Evolutionary conservation across 768 basidiomycete genomes (phyloP).

Genomic region (Boletus subcaerulescens): DNA sequence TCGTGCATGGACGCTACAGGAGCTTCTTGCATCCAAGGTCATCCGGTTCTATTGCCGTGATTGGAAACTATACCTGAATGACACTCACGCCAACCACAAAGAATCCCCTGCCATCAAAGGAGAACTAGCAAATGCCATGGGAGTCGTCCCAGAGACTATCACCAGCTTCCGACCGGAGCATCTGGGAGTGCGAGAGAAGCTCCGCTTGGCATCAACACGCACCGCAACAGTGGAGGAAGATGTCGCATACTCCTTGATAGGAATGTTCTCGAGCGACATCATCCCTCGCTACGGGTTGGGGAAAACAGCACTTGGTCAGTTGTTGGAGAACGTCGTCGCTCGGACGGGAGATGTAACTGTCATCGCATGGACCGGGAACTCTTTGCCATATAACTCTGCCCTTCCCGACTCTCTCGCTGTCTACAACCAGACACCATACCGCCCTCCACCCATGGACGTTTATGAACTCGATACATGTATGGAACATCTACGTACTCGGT

Average conservation of each 20-base stretch:
- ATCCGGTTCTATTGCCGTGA: constrained; percentile 9
- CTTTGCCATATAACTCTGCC: constrained; percentile 7
- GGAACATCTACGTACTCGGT: not conserved
- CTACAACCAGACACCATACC: not conserved
- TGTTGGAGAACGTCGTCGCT: constrained; percentile 3
- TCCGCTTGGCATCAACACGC: constrained; percentile 6
- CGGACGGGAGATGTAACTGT: constrained; percentile 5
- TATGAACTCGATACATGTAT: not conserved
- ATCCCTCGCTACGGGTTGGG: constrained; percentile 1
- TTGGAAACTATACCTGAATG: constrained; percentile 9
- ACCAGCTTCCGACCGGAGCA: not conserved
- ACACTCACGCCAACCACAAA: constrained; percentile 7
- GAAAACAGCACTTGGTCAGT: not conserved
- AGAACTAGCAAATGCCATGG: constrained; percentile 7
- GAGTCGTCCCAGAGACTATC: not conserved
- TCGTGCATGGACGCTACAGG: constrained; percentile 11
- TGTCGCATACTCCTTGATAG: constrained; percentile 9
- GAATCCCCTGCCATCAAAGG: constrained; percentile 5
- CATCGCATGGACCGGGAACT: constrained; percentile 5
- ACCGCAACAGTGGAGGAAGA: constrained; percentile 6
- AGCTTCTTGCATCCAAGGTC: constrained; percentile 10
- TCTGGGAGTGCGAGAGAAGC: constrained; percentile 6
- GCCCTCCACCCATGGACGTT: not conserved
- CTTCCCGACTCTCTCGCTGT: constrained; percentile 4
- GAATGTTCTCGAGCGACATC: constrained; percentile 11